A percentile compares a stretch with the other conserved stretches of the same genome.
Conservation (phyloP, 352 stramenopile genomes). For the Pythium insidiosum region DNA sequence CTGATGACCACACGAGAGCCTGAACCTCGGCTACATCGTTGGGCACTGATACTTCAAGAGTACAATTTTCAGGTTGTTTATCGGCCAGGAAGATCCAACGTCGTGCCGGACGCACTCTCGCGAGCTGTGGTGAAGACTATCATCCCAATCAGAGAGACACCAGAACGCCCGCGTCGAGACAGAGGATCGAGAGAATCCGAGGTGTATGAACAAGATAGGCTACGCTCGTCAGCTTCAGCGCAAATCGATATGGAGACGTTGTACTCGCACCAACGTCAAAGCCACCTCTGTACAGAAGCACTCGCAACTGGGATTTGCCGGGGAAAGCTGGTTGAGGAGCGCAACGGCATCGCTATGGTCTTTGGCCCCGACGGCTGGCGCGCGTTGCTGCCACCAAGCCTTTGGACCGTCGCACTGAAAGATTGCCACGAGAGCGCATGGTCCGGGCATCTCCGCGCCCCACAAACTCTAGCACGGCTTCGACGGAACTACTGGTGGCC, state of each 20-base stretch:
- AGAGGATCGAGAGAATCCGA: not conserved
- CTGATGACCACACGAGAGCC: too few relatives aligned
- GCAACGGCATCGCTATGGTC: not conserved
- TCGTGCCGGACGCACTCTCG: too few relatives aligned
- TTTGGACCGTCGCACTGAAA: not conserved
- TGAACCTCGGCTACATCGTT: too few relatives aligned
- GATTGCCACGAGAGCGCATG: not conserved
- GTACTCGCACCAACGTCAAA: not conserved
- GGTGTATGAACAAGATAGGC: not conserved
- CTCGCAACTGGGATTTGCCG: not conserved
- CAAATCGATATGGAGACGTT: not conserved
- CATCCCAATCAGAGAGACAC: too few relatives aligned
- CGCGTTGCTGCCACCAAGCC: not conserved
- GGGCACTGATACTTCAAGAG: too few relatives aligned
- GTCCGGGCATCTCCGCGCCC: not conserved
- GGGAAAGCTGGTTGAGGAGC: not conserved
- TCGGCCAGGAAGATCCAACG: too few relatives aligned
- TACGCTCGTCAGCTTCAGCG: too few relatives aligned
- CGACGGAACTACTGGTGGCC: not conserved
- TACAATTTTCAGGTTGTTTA: too few relatives aligned
- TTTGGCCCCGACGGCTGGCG: not conserved
- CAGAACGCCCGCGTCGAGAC: too few relatives aligned
- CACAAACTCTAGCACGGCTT: not conserved
- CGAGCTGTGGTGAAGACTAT: too few relatives aligned
- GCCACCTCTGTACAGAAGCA: not conserved